phyloP scores from a whole-genome alignment of 2,329 filamentous ascomycete genomes.

The Thyridium curvatum region DNA sequence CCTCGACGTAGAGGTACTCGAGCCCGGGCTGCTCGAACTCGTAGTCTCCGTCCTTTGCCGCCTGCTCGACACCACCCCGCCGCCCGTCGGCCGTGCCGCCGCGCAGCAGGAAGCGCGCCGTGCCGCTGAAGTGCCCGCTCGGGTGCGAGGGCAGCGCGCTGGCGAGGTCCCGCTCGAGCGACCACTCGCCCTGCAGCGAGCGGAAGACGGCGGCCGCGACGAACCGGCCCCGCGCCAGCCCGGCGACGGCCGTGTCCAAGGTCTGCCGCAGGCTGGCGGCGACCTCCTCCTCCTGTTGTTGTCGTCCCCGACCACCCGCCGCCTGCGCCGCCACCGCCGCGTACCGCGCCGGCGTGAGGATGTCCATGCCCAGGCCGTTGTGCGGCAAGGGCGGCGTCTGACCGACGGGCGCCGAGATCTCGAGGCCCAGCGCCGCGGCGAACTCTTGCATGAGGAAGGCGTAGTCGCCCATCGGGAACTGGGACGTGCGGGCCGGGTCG shows the following conservation, averaged over 20 bases:
- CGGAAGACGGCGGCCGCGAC: conserved; percentile 63
- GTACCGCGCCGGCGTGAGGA: conserved; percentile 52
- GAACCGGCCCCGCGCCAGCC: conserved; percentile 40
- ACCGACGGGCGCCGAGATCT: conserved; percentile 25
- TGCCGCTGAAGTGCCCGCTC: conserved; percentile 59
- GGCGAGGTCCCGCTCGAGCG: conserved; percentile 48
- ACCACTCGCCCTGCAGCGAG: conserved; percentile 66
- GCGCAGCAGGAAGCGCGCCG: conserved; percentile 57
- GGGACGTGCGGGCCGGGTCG: conserved; percentile 46
- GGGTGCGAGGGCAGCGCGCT: conserved; percentile 52
- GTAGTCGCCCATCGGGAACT: conserved; percentile 84
- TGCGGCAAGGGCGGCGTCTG: conserved; percentile 30
- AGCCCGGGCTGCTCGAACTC: conserved; percentile 27
- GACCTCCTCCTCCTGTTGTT: conserved; percentile 31
- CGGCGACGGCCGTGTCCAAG: conserved; percentile 31
- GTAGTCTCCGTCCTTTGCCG: conserved; percentile 2
- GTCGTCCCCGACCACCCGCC: conserved; percentile 7
- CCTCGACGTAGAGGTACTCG: conserved; percentile 65
- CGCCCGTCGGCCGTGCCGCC: conserved; percentile 49
- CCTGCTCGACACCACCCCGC: conserved; percentile 18
- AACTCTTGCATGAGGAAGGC: conserved; percentile 69
- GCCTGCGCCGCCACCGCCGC: conserved; percentile 31
- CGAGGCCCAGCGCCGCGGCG: conserved; percentile 49
- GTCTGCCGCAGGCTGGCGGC: conserved; percentile 38
- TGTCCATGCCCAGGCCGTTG: conserved; percentile 39